These are phyloP conservation scores for Dryas drummondii DNA, from an alignment of 306 rosid species.

Conservation along the genomic window DNA sequence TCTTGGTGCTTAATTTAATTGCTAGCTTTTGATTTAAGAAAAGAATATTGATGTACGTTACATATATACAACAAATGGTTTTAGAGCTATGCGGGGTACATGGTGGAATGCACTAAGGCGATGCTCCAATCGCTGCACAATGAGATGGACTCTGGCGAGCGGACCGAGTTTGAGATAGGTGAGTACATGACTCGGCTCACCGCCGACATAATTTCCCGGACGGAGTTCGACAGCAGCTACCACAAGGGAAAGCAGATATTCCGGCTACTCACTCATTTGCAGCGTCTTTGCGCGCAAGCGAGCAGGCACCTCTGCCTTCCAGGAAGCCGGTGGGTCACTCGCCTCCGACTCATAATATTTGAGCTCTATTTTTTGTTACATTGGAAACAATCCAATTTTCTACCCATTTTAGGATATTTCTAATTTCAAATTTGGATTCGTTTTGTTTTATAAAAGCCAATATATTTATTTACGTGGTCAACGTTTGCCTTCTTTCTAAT, in stretches of 20 bases:
- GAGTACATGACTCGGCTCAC: conserved; percentile 67
- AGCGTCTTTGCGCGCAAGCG: conserved; percentile 78
- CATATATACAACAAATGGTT: no score
- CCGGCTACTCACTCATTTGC: conserved; percentile 60
- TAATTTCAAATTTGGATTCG: not conserved
- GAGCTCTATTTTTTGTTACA: not conserved
- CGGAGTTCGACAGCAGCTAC: conserved; percentile 70
- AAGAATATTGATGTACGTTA: not conserved
- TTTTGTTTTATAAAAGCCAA: not conserved
- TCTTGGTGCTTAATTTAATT: not conserved
- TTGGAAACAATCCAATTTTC: no score
- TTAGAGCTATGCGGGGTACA: conserved; percentile 83
- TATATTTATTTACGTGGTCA: conserved; percentile 8
- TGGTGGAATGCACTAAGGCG: conserved; percentile 91
- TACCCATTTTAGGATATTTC: not conserved
- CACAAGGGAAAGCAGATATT: conserved; percentile 83
- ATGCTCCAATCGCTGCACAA: conserved; percentile 60
- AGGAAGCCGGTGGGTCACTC: conserved; percentile 72
- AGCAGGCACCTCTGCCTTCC: conserved; percentile 79
- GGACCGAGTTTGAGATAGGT: conserved; percentile 70
- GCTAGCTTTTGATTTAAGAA: not conserved
- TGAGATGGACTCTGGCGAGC: conserved; percentile 37
- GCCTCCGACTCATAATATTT: not conserved
- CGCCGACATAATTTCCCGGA: conserved; percentile 82
- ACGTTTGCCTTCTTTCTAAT: not conserved